Percentiles rank a stretch among this genome's conserved stretches.
Conservation (phyloP, 2,329 filamentous ascomycete species). For the Cladophialophora immunda region DNA sequence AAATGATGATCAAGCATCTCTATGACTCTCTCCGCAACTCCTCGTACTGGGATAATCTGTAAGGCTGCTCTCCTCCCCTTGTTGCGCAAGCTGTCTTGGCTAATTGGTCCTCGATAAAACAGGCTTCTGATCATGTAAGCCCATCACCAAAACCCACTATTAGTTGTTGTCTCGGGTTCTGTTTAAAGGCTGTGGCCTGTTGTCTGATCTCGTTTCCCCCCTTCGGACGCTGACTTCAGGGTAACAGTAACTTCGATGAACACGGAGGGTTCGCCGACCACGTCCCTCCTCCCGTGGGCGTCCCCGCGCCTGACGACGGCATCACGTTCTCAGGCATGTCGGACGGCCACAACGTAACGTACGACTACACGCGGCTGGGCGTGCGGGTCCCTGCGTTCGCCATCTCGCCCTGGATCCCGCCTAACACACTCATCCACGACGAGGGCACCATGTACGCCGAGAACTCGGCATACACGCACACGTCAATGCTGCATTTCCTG, state of each 20-base stretch:
- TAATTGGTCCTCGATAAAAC: neutral
- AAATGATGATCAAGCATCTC: slow-evolving; percentile 34
- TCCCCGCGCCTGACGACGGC: slow-evolving; percentile 30
- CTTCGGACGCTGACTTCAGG: neutral
- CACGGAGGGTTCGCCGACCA: slow-evolving; percentile 36
- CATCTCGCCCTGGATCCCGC: slow-evolving; percentile 35
- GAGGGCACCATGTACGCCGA: slow-evolving; percentile 49
- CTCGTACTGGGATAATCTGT: slow-evolving; percentile 34
- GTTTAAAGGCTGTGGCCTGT: neutral
- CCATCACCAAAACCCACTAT: neutral
- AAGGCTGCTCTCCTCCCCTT: neutral
- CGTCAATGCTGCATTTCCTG: slow-evolving; percentile 51
- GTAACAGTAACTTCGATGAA: slow-evolving; percentile 31
- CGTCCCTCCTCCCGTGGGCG: slow-evolving; percentile 30
- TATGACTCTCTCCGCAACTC: slow-evolving; percentile 32
- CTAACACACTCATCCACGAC: slow-evolving; percentile 48
- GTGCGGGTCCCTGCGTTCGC: slow-evolving; percentile 30
- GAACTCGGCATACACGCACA: slow-evolving; percentile 52
- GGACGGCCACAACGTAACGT: slow-evolving; percentile 33
- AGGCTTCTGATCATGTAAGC: neutral
- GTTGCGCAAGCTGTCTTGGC: neutral
- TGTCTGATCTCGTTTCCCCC: neutral
- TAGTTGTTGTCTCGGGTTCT: neutral
- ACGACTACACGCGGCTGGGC: slow-evolving; percentile 32
- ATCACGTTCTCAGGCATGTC: slow-evolving; percentile 32